Conservation (phyloP, 768 basidiomycete species). For the Psilocybe cyanescens region DNA sequence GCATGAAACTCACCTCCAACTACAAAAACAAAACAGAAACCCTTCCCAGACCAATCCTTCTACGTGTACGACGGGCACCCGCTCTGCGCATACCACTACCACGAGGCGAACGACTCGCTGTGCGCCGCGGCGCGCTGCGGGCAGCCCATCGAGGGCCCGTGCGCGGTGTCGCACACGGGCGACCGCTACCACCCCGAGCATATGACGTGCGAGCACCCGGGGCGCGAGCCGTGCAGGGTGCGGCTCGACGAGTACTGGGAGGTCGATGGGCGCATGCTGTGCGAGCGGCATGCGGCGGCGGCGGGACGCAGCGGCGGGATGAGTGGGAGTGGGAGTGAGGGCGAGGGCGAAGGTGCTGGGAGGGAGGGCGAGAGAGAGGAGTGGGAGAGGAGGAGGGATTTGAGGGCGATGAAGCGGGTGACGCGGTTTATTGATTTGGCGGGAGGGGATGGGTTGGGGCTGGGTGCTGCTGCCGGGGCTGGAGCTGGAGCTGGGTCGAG, state of each 20-base stretch:
- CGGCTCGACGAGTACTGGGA: slow-evolving; percentile 87
- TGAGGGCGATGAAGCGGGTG: slow-evolving; percentile 71
- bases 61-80: slow-evolving; percentile 93
- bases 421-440: slow-evolving; percentile 82
- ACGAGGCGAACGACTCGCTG: slow-evolving; percentile 88
- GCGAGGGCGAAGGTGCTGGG: slow-evolving; percentile 24
- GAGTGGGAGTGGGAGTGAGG: slow-evolving; percentile 27
- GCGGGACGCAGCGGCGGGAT: slow-evolving; percentile 22
- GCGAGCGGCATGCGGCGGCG: slow-evolving; percentile 73
- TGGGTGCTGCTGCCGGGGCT: not conserved
- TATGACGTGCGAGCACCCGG: slow-evolving; percentile 77
- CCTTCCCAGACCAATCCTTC: slow-evolving; percentile 91
- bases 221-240: slow-evolving; percentile 51
- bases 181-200: slow-evolving; percentile 89
- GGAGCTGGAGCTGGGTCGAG: no score
- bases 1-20: not conserved
- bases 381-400: slow-evolving; percentile 31
- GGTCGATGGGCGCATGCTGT: slow-evolving; percentile 82
- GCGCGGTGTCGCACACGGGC: slow-evolving; percentile 83
- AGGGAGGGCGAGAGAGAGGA: slow-evolving; percentile 18
- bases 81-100: slow-evolving; percentile 91
- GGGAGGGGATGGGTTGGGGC: slow-evolving; percentile 19
- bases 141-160: slow-evolving; percentile 92
- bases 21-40: slow-evolving; percentile 51
- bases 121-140: slow-evolving; percentile 81